phyloP scores from a whole-genome alignment of 1,284 basidiomycete genomes.

The Microbotryum lychnidis-dioicae region DNA sequence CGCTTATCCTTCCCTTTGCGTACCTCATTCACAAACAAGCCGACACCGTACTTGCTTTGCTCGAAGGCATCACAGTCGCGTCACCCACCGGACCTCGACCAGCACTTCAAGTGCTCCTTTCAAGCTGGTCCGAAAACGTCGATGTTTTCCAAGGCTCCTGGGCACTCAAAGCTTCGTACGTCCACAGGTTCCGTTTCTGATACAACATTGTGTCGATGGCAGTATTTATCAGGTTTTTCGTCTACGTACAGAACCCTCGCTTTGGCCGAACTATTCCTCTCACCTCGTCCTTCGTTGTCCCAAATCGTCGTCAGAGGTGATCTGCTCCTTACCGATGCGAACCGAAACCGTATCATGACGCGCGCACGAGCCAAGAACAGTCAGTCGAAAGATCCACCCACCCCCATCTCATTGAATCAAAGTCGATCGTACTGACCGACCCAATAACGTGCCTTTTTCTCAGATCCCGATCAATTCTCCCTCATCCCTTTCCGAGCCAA shows the following conservation, averaged over 20 bases:
- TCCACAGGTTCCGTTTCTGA: not conserved
- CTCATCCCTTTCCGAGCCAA: slow-evolving; percentile 81
- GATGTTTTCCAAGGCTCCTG: slow-evolving; percentile 92
- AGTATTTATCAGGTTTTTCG: not conserved
- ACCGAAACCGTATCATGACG: slow-evolving; percentile 86
- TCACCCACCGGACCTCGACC: slow-evolving; percentile 48
- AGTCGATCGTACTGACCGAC: not conserved
- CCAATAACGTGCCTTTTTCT: not conserved
- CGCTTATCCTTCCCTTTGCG: slow-evolving; percentile 82
- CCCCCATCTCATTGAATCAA: too few relatives aligned
- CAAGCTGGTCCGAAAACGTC: slow-evolving; percentile 87
- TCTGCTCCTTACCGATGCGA: slow-evolving; percentile 69
- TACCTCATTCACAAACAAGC: slow-evolving; percentile 80
- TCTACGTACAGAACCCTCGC: slow-evolving; percentile 56
- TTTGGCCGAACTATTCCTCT: slow-evolving; percentile 64
- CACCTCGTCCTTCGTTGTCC: slow-evolving; percentile 57
- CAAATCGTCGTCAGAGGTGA: slow-evolving; percentile 80
- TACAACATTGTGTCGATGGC: not conserved
- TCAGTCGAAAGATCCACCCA: slow-evolving; percentile 38
- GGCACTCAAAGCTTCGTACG: slow-evolving; percentile 65
- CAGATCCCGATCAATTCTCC: slow-evolving; percentile 78
- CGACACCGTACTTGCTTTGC: slow-evolving; percentile 62
- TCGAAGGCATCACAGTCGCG: slow-evolving; percentile 53
- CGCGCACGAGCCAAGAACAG: slow-evolving; percentile 78
- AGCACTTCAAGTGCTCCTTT: slow-evolving; percentile 69